Conservation (phyloP, 805 yeast genomes). For the Citeromyces nyonsensis region DNA sequence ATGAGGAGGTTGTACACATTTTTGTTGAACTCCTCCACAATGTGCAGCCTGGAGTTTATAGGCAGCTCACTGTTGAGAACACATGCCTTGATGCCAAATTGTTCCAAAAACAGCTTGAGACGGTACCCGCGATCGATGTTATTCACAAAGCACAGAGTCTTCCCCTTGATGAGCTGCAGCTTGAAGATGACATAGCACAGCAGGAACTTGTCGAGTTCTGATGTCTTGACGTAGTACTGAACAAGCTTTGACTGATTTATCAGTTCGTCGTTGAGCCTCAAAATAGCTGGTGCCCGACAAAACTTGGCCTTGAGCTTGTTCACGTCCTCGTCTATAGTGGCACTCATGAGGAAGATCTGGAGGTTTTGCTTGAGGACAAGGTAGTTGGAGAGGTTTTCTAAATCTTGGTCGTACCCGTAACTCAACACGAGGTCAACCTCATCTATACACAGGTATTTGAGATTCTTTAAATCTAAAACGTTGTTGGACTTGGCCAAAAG, state of each 20-base stretch:
- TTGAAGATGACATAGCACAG: constrained; percentile 86
- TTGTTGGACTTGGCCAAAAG: constrained; percentile 30
- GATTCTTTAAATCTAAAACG: constrained; percentile 21
- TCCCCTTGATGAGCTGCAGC: constrained; percentile 77
- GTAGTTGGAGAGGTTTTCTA: constrained; percentile 43
- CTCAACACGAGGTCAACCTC: constrained; percentile 87
- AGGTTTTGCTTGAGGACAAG: constrained; percentile 61
- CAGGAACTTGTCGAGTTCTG: constrained; percentile 84
- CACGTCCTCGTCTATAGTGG: constrained; percentile 82
- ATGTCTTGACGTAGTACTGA: constrained; percentile 77
- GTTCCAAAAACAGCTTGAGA: constrained; percentile 79
- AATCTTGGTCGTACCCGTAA: constrained; percentile 84
- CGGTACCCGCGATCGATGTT: constrained; percentile 92
- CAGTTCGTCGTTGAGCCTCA: constrained; percentile 56
- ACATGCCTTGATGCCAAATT: constrained; percentile 83
- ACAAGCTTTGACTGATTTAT: constrained; percentile 40
- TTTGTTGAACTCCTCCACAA: constrained; percentile 89
- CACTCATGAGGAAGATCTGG: constrained; percentile 92
- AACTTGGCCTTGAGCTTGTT: constrained; percentile 59
- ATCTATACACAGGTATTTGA: constrained; percentile 73
- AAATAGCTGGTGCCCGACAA: constrained; percentile 72
- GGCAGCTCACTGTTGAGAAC: constrained; percentile 89
- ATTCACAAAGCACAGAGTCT: constrained; percentile 81
- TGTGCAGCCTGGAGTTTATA: constrained; percentile 81
- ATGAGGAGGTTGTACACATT: constrained; percentile 75